Percentiles rank a stretch among this genome's conserved stretches.
These are phyloP conservation scores for Sarocladium oryzae DNA, from an alignment of 2,329 filamentous ascomycete genomes.

Conservation along the genomic window DNA sequence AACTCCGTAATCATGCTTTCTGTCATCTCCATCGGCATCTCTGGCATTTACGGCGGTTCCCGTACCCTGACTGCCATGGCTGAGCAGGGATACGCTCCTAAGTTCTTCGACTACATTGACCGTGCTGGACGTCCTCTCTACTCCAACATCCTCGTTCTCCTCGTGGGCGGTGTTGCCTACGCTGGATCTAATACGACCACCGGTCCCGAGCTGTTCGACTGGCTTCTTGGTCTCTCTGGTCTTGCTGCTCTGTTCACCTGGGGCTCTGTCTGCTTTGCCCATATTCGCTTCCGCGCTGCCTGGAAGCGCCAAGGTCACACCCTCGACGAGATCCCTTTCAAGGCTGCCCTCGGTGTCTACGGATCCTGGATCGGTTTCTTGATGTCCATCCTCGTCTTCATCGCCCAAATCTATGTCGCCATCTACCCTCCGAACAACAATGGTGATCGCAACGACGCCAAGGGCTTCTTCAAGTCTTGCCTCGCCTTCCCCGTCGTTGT, in stretches of 20 bases:
- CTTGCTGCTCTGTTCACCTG: constrained; percentile 62
- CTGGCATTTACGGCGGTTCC: constrained; percentile 52
- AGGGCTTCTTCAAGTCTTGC: constrained; percentile 48
- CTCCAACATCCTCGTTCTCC: constrained; percentile 39
- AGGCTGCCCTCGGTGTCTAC: constrained; percentile 51
- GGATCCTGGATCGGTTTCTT: constrained; percentile 59
- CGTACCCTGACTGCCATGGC: constrained; percentile 53
- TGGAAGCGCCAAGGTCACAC: constrained; percentile 57
- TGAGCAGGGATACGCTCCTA: constrained; percentile 53
- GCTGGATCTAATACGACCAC: constrained; percentile 33
- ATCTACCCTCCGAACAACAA: constrained; percentile 28
- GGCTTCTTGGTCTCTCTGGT: constrained; percentile 60
- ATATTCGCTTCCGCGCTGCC: constrained; percentile 62
- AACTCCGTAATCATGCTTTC: constrained; percentile 54
- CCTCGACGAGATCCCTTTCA: constrained; percentile 61
- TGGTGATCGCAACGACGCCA: constrained; percentile 18
- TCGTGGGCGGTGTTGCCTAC: constrained; percentile 45
- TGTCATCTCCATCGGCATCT: constrained; percentile 53
- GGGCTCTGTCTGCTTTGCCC: constrained; percentile 61
- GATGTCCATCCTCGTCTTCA: constrained; percentile 49
- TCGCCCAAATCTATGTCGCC: constrained; percentile 48
- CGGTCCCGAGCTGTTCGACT: constrained; percentile 51
- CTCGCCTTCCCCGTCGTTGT: constrained; percentile 49
- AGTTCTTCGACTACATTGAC: constrained; percentile 51
- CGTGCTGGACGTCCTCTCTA: constrained; percentile 48